Evolutionary conservation across 768 basidiomycete genomes (phyloP).

Genomic region (Coprinopsis marcescibilis): DNA sequence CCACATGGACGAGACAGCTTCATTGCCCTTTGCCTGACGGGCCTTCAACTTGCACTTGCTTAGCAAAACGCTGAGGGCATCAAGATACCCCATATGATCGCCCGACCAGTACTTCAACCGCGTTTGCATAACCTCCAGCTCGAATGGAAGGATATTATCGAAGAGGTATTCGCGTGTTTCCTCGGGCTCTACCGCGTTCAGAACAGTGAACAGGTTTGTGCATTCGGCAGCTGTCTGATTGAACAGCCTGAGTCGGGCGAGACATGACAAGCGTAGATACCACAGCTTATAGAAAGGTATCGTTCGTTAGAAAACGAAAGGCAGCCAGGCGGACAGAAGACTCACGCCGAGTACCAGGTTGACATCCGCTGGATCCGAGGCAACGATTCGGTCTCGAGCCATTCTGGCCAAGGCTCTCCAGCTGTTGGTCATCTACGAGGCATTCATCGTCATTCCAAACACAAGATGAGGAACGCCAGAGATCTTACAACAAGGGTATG

Average conservation of each 20-base stretch:
- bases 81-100: constrained; percentile 75
- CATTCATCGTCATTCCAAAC: constrained; percentile 5
- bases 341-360: constrained; percentile 61
- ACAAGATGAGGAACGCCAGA: constrained; percentile 3
- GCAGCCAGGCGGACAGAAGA: constrained; percentile 1
- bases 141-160: constrained; percentile 52
- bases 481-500: constrained; percentile 74
- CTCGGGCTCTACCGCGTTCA: constrained; percentile 50
- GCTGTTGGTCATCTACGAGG: constrained; percentile 73
- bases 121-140: constrained; percentile 65
- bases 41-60: constrained; percentile 52
- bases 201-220: constrained; percentile 69
- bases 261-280: constrained; percentile 75
- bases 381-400: constrained; percentile 74
- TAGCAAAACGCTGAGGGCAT: constrained; percentile 62
- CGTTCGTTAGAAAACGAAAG: background rate
- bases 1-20: constrained; percentile 57
- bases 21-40: constrained; percentile 24
- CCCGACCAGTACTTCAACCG: constrained; percentile 78
- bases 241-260: constrained; percentile 77
- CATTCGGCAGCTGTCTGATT: constrained; percentile 86
- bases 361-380: constrained; percentile 64
- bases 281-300: constrained; percentile 50
- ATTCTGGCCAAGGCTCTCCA: constrained; percentile 83
- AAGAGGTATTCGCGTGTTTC: constrained; percentile 55